A percentile compares a stretch with the other conserved stretches of the same genome.
Evolutionary conservation across 148 eudicot genomes (phyloP).

Genomic region (Fagopyrum homotropicum): DNA sequence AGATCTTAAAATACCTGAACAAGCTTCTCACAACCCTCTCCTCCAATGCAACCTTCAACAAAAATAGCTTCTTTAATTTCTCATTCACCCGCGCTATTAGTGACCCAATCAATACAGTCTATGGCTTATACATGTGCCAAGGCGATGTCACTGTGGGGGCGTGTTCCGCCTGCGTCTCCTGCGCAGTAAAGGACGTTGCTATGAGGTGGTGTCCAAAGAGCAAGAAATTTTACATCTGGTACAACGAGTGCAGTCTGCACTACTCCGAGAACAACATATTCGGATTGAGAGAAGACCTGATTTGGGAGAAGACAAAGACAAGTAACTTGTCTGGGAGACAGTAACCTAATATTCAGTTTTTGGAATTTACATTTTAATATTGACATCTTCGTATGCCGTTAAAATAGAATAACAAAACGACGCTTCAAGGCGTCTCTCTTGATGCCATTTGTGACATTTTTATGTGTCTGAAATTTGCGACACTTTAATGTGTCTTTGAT

Average conservation of each 20-base stretch:
- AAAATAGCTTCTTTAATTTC: slow-evolving; percentile 12
- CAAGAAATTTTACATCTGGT: slow-evolving; percentile 24
- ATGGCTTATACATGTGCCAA: slow-evolving; percentile 36
- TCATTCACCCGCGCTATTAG: slow-evolving; percentile 12
- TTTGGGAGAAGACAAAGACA: too few relatives aligned
- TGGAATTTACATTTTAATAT: too few relatives aligned
- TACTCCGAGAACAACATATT: slow-evolving; percentile 20
- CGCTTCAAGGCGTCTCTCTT: too few relatives aligned
- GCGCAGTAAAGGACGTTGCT: background rate
- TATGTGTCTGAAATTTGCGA: too few relatives aligned
- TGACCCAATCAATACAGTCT: slow-evolving; percentile 2
- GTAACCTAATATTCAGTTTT: too few relatives aligned
- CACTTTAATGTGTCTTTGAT: too few relatives aligned
- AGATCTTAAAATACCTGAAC: background rate
- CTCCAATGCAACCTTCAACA: slow-evolving; percentile 14
- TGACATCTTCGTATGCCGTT: too few relatives aligned
- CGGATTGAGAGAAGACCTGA: background rate
- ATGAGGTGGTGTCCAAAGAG: slow-evolving; percentile 11
- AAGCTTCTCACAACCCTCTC: background rate
- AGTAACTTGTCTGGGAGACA: too few relatives aligned
- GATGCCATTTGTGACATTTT: too few relatives aligned
- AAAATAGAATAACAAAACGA: too few relatives aligned
- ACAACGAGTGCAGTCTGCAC: slow-evolving; percentile 27
- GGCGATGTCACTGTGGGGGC: slow-evolving; percentile 21
- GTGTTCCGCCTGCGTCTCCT: slow-evolving; percentile 18